Conservation (phyloP, 805 yeast genomes). For the Wickerhamomyces strasburgensis region DNA sequence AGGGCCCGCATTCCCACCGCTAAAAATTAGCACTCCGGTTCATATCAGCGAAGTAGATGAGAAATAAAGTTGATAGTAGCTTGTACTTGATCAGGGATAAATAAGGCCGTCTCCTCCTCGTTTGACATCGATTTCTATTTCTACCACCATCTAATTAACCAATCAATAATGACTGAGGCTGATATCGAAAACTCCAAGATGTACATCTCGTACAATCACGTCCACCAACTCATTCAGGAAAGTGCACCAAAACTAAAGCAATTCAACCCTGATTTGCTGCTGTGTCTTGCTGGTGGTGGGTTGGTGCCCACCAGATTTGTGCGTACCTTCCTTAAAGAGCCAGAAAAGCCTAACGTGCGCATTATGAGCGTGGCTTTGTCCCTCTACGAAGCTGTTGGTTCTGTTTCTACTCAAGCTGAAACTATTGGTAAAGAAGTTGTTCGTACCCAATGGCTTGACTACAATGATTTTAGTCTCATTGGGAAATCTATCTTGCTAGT, state of each 20-base stretch:
- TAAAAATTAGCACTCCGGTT: background rate
- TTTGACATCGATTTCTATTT: background rate
- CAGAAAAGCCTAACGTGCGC: constrained; percentile 82
- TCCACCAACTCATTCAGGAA: constrained; percentile 68
- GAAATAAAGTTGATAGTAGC: too few relatives aligned
- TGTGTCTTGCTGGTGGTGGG: constrained; percentile 98
- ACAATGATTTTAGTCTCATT: constrained; percentile 49
- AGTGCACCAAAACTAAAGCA: constrained; percentile 56
- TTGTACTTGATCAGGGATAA: too few relatives aligned
- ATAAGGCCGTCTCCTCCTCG: too few relatives aligned
- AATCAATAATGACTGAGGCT: constrained; percentile 20
- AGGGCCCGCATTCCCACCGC: constrained; percentile 1
- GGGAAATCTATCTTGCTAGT: constrained; percentile 71
- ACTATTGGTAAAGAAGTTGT: constrained; percentile 61
- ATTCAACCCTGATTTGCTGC: constrained; percentile 83
- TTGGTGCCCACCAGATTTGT: constrained; percentile 96
- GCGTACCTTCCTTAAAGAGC: constrained; percentile 85
- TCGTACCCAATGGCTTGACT: constrained; percentile 83
- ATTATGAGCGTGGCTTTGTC: constrained; percentile 94
- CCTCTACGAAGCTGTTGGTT: constrained; percentile 75
- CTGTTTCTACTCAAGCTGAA: constrained; percentile 54
- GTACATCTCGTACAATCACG: constrained; percentile 76
- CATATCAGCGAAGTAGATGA: background rate
- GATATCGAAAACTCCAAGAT: constrained; percentile 37
- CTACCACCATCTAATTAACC: too few relatives aligned